A percentile compares a stretch with the other conserved stretches of the same genome.
phyloP scores from a whole-genome alignment of 1,139 yeast species.

The Scheffersomyces insectosa region DNA sequence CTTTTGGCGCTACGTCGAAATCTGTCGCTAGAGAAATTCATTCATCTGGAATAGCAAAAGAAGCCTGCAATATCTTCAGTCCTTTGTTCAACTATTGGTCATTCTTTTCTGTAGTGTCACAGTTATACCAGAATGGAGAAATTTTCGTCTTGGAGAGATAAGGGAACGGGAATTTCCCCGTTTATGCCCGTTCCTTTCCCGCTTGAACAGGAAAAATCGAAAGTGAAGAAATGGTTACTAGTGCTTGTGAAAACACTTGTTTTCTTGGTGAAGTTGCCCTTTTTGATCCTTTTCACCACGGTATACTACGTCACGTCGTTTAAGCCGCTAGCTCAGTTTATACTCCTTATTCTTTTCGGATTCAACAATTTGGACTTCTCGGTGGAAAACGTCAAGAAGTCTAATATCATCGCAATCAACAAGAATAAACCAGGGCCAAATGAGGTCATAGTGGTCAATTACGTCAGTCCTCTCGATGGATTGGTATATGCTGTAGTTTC shows the following conservation, averaged over 20 bases:
- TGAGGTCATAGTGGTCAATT: conserved; percentile 53
- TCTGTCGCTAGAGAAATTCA: no score
- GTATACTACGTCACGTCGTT: conserved; percentile 10
- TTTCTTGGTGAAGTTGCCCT: conserved; percentile 27
- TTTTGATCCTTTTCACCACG: conserved; percentile 8
- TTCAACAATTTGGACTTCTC: conserved; percentile 35
- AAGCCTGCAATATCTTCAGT: no score
- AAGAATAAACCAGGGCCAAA: conserved; percentile 39
- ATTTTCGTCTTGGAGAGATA: conserved; percentile 73
- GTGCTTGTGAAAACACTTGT: conserved; percentile 17
- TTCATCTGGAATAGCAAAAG: no score
- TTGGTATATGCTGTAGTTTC: conserved; percentile 31
- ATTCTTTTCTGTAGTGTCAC: background rate
- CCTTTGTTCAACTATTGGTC: no score
- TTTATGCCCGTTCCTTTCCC: conserved; percentile 51
- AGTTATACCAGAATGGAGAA: conserved; percentile 55
- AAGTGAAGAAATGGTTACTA: conserved; percentile 3
- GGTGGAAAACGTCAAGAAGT: conserved; percentile 54
- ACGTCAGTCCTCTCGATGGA: conserved; percentile 57
- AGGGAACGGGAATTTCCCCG: conserved; percentile 82
- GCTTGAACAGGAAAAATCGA: conserved; percentile 8
- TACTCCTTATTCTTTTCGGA: conserved; percentile 22
- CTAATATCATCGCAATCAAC: conserved; percentile 33
- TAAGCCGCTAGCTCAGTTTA: conserved; percentile 8
- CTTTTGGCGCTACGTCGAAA: no score